These are phyloP conservation scores for Epichloe elymi DNA, from an alignment of 2,329 filamentous ascomycete genomes.

Conservation along the genomic window DNA sequence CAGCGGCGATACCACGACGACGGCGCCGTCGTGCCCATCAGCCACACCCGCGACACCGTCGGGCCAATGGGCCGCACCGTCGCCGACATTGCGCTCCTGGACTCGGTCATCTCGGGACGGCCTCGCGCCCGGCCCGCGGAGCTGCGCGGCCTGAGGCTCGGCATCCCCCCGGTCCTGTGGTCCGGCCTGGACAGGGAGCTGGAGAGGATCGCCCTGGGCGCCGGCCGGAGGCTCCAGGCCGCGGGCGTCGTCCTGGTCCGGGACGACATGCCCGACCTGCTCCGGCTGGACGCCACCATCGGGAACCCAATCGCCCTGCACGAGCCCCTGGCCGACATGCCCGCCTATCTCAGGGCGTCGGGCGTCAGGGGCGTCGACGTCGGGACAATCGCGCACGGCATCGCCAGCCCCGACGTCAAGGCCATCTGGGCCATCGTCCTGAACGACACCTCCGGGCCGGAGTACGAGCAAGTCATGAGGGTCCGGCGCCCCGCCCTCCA, in stretches of 20 bases:
- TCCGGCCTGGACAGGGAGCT: constrained; percentile 7
- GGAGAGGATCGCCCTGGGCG: constrained; percentile 2
- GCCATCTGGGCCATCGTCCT: not conserved
- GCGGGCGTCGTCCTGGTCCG: constrained; percentile 7
- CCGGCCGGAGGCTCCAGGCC: constrained; percentile 1
- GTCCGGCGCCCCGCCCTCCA: constrained; percentile 9
- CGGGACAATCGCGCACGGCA: constrained; percentile 1
- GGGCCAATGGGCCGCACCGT: constrained; percentile 53
- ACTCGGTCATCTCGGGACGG: constrained; percentile 49
- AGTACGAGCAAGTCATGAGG: constrained; percentile 6
- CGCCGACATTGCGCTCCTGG: constrained; percentile 47
- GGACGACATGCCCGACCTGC: constrained; percentile 7
- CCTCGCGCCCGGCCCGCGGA: constrained; percentile 1
- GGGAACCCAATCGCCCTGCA: constrained; percentile 4
- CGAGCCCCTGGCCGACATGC: constrained; percentile 6
- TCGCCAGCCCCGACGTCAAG: constrained; percentile 5
- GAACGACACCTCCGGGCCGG: not conserved
- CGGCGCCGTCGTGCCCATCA: constrained; percentile 46
- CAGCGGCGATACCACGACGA: constrained; percentile 8
- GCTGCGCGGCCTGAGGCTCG: constrained; percentile 5
- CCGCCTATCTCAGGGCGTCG: constrained; percentile 6
- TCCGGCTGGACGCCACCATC: constrained; percentile 5
- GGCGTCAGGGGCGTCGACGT: constrained; percentile 1
- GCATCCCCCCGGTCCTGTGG: constrained; percentile 8
- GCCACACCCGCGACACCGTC: constrained; percentile 50